Base-by-base conservation (phyloP, 2,329 filamentous ascomycete species). In the Colletotrichum chlorophyti region DNA sequence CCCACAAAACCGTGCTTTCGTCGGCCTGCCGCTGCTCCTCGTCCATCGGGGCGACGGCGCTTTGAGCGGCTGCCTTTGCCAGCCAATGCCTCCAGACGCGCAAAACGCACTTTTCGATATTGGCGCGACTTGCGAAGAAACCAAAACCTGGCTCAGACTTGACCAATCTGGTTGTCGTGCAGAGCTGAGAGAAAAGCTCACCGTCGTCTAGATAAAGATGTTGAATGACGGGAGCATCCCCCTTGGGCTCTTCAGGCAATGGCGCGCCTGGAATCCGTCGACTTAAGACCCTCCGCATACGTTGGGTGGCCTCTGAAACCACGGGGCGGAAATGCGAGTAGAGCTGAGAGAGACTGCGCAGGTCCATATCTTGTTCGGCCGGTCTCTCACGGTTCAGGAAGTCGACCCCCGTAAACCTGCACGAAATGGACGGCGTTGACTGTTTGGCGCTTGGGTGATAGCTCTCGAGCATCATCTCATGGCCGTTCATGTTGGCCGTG, bases 81-180 rank as follows among this genome's bases (percentile, higher is more conserved):
- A 95, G 75, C 91, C 91, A 95, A 14, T 87, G 77, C 49, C 90
- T 82, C 81, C 86, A 93, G 1, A 95, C 79, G 24, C 91, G 81
- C 34, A 92, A 76, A 5, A 91, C 82, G 1, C 87, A 80, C 53
- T 93, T 87, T 51, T 85, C 83, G 34, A 94, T 76, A 37, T 85
- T 86, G 48, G 88, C 81, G 60, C 86, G 85, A 66, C 82, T 87
- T 50, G 84, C 74, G 63, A 91, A 88, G 1, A 90, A 69, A 4
- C 85, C 87, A 19, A 78, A 80, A 24, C 79, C 79, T 1, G 85
- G 82, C 1, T 86, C 84, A 26, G 86, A 76, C 68, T 88, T 88
- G 60, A 91, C 87, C 32, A 96, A 72, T 66, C 87, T 91, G 7
- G 84, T 84, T 21, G 85, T 78, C 5, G 85, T 83, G 68, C 88